Conservation (phyloP, 768 basidiomycete genomes). For the Roridomyces roridus region DNA sequence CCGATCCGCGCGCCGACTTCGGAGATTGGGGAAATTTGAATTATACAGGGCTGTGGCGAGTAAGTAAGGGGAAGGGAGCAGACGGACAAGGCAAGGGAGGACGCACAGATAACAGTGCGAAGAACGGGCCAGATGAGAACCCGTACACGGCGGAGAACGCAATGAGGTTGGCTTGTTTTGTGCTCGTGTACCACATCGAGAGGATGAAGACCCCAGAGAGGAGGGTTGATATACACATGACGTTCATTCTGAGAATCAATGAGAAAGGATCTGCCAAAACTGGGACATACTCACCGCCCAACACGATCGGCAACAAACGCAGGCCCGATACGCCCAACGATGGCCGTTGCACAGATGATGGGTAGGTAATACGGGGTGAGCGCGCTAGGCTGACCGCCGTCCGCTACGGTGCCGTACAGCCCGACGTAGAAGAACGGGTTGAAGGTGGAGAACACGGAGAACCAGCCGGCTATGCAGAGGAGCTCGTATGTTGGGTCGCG, state of each 20-base stretch:
- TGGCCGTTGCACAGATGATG: conserved; percentile 30
- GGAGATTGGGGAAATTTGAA: conserved; percentile 29
- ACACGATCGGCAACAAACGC: conserved; percentile 28
- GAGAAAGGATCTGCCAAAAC: not conserved
- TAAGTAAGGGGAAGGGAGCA: too few relatives aligned
- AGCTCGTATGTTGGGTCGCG: too few relatives aligned
- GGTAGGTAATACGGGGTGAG: conserved; percentile 33
- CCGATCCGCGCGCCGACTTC: conserved; percentile 34
- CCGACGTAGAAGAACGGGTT: conserved; percentile 36
- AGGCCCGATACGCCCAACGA: conserved; percentile 31
- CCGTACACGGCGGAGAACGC: conserved; percentile 32
- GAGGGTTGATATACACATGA: conserved; percentile 19
- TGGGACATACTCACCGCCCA: conserved; percentile 23
- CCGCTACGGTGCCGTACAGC: conserved; percentile 23
- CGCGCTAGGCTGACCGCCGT: conserved; percentile 12
- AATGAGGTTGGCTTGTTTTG: conserved; percentile 25
- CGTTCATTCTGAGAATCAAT: conserved; percentile 24
- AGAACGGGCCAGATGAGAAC: conserved; percentile 31
- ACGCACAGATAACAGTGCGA: conserved; percentile 28
- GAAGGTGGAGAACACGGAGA: conserved; percentile 27
- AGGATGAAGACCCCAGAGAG: conserved; percentile 29
- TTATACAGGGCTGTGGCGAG: conserved; percentile 23
- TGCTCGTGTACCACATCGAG: conserved; percentile 32
- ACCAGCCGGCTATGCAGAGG: conserved; percentile 29
- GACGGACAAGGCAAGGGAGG: not conserved